Base-by-base conservation (phyloP, 1,284 basidiomycete genomes). In the Farysia itapuensis region DNA sequence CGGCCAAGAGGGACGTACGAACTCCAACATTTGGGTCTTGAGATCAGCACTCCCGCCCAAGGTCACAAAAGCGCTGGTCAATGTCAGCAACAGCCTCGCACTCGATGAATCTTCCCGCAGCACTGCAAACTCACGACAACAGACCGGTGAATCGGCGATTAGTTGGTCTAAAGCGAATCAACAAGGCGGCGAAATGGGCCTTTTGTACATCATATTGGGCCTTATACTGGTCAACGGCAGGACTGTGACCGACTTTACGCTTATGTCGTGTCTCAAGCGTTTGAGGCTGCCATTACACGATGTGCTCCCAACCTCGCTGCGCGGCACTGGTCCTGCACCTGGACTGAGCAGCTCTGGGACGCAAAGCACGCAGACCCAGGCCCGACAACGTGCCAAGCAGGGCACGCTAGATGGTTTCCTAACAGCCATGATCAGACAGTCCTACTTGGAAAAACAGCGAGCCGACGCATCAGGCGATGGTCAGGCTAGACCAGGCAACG, bases 171-270 rank as follows among this genome's bases (percentile, higher is more conserved):
- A 39, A 4, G 60, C 64, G 2, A 60, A 65, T 30, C 39, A 44
- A 6, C 68, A 73, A 35, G 52, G 49, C 15, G 70, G 63, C 15
- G 54, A 56, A 29, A 69, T 69, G 52, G 75, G 74, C 5, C 44
- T 78, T 3, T 39, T 77, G 5, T 74, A 70, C 19, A 38, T 75
- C 19, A 48, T 78, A 2, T 48, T 78, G 4, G 69, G 67, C 9
- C 43, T 77, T 25, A 75, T 77, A 15, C 59, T 78, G 21, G 68
- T 77, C 42, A 75, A 70, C 25, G 73, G 73, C 22, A 61, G 74
- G 11, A 52, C 57, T 2, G 58, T 78, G 22, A 50, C 65, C 5
- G 74, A 78, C 57, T 67, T 45, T 14, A 47, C 53, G 19, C 41
- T 63, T 12, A 38, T 37, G 13, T 48, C 39, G 38, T 57, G 52